Conservation (phyloP, 1,139 yeast species). For the Kurtzmaniella quercitrusa region DNA sequence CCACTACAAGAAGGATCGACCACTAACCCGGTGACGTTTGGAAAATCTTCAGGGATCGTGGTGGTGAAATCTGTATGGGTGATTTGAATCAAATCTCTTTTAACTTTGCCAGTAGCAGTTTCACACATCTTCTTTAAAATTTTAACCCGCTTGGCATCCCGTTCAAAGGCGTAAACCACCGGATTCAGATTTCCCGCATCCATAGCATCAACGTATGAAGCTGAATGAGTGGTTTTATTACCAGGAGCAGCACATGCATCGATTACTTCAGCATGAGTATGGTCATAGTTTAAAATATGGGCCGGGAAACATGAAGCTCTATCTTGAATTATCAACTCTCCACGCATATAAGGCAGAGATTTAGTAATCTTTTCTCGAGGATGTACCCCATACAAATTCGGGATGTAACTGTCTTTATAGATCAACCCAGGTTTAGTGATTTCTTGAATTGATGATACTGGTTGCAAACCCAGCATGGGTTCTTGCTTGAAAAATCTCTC, state of each 20-base stretch:
- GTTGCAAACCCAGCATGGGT: slow-evolving; percentile 42
- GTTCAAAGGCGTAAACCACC: slow-evolving; percentile 78
- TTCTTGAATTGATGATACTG: slow-evolving; percentile 45
- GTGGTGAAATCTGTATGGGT: slow-evolving; percentile 82
- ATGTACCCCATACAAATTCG: slow-evolving; percentile 75
- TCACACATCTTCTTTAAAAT: slow-evolving; percentile 74
- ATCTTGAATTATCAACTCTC: slow-evolving; percentile 86
- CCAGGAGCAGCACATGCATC: slow-evolving; percentile 99
- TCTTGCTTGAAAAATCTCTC: slow-evolving; percentile 38
- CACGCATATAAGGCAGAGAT: slow-evolving; percentile 63
- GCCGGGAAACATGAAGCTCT: slow-evolving; percentile 97
- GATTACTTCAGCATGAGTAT: slow-evolving; percentile 55
- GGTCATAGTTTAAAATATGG: slow-evolving; percentile 56
- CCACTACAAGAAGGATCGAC: slow-evolving; percentile 99
- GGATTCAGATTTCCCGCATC: slow-evolving; percentile 22
- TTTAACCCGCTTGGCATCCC: slow-evolving; percentile 69
- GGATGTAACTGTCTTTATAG: slow-evolving; percentile 67
- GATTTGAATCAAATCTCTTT: slow-evolving; percentile 51
- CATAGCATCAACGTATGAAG: slow-evolving; percentile 44
- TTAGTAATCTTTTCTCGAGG: slow-evolving; percentile 67
- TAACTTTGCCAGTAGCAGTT: slow-evolving; percentile 62
- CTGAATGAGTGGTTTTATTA: slow-evolving; percentile 90
- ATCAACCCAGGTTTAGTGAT: slow-evolving; percentile 45
- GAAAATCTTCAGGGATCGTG: slow-evolving; percentile 56
- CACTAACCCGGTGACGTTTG: slow-evolving; percentile 69